phyloP scores from a whole-genome alignment of 352 stramenopile genomes.

The Phytophthora uliginosa region DNA sequence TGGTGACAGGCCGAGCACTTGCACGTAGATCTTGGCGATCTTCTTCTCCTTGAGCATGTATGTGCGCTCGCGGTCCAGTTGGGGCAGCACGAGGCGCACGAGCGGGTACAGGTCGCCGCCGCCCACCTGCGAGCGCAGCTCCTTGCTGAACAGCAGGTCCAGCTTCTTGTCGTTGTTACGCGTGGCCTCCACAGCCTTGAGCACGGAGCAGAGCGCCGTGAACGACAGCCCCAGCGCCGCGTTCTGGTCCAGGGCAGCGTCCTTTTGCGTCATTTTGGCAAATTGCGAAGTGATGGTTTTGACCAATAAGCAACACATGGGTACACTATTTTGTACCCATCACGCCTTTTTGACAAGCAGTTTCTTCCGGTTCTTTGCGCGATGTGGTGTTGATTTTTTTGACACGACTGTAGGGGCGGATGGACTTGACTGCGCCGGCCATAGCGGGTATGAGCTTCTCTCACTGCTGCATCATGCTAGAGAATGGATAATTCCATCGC shows the following conservation, averaged over 20 bases:
- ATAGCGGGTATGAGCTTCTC: too few relatives aligned
- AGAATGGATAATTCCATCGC: too few relatives aligned
- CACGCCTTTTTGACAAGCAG: not conserved
- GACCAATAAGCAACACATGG: conserved; percentile 16
- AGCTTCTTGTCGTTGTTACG: conserved; percentile 84
- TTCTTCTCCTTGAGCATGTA: conserved; percentile 93
- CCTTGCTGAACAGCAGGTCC: conserved; percentile 77
- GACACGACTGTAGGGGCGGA: too few relatives aligned
- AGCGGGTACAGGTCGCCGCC: conserved; percentile 77
- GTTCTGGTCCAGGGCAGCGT: conserved; percentile 10
- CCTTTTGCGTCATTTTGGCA: conserved; percentile 7
- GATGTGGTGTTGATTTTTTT: not conserved
- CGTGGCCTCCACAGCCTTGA: conserved; percentile 77
- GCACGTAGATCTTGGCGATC: conserved; percentile 82
- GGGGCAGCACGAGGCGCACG: conserved; percentile 77
- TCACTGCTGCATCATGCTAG: too few relatives aligned
- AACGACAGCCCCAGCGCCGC: conserved; percentile 69
- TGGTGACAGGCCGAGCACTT: conserved; percentile 73
- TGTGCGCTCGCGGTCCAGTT: conserved; percentile 86
- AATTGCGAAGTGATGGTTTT: conserved; percentile 25
- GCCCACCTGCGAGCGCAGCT: conserved; percentile 62
- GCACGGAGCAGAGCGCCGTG: conserved; percentile 73
- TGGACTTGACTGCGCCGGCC: too few relatives aligned
- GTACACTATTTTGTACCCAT: conserved; percentile 16
- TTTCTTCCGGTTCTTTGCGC: too few relatives aligned